These are phyloP conservation scores for Penicillium fimorum DNA, from an alignment of 495 filamentous ascomycete species.

Conservation along the genomic window DNA sequence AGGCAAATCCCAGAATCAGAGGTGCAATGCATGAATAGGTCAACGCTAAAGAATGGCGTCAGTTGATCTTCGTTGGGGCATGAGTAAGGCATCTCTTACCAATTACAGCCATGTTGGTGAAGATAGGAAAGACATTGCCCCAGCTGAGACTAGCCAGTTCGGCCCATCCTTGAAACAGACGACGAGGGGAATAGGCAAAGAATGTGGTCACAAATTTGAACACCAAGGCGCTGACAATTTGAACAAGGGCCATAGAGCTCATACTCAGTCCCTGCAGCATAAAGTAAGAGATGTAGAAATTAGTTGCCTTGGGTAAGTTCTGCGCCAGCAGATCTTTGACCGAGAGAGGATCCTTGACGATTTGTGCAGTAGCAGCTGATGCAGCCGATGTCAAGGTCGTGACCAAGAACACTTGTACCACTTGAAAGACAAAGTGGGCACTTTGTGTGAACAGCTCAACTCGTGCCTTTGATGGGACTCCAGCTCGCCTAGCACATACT, in stretches of 20 bases:
- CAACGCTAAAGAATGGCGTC: slow-evolving; percentile 45
- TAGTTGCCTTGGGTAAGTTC: slow-evolving; percentile 76
- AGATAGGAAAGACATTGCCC: slow-evolving; percentile 84
- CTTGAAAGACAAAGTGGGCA: slow-evolving; percentile 88
- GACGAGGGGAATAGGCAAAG: slow-evolving; percentile 62
- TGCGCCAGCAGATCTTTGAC: slow-evolving; percentile 64
- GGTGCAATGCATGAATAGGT: slow-evolving; percentile 85
- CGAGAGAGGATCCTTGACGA: slow-evolving; percentile 61
- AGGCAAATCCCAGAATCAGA: slow-evolving; percentile 78
- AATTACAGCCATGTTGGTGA: slow-evolving; percentile 85
- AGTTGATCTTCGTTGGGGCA: background rate
- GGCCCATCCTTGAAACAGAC: slow-evolving; percentile 61
- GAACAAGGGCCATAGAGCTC: slow-evolving; percentile 67
- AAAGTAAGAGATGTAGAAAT: slow-evolving; percentile 91
- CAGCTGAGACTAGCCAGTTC: slow-evolving; percentile 63
- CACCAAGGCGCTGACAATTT: slow-evolving; percentile 68
- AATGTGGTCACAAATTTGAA: slow-evolving; percentile 72
- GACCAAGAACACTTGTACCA: slow-evolving; percentile 87
- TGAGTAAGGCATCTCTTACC: slow-evolving; percentile 33
- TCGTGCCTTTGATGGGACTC: slow-evolving; percentile 69
- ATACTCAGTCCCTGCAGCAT: slow-evolving; percentile 81
- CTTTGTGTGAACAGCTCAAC: slow-evolving; percentile 87
- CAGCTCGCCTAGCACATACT: slow-evolving; percentile 70
- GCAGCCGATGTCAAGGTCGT: slow-evolving; percentile 74
- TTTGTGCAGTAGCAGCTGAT: slow-evolving; percentile 61